These are phyloP conservation scores for Lepidium campestre DNA, from an alignment of 441 rosid genomes.

Conservation along the genomic window DNA sequence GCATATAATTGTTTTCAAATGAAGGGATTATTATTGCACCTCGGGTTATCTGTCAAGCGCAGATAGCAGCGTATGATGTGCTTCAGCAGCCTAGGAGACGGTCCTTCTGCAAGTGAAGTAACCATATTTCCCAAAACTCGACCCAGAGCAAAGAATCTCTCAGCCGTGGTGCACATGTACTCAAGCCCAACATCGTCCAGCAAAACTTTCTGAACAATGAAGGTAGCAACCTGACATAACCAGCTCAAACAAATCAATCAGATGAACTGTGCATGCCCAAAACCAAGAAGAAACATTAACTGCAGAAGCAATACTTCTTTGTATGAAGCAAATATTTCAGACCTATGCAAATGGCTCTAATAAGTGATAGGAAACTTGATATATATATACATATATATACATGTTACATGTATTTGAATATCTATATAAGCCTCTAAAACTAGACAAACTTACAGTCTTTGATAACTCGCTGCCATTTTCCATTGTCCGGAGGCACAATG, in stretches of 20 bases:
- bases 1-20: background rate
- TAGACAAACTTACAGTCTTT: constrained; percentile 61
- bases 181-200: constrained; percentile 87
- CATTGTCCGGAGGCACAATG: constrained; percentile 88
- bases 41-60: constrained; percentile 75
- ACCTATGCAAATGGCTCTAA: background rate
- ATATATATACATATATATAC: background rate
- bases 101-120: constrained; percentile 76
- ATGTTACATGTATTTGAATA: constrained; percentile 2
- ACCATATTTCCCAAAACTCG: constrained; percentile 86
- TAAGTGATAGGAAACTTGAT: constrained; percentile 1
- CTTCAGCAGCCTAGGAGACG: constrained; percentile 76
- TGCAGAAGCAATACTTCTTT: background rate
- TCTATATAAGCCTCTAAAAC: background rate
- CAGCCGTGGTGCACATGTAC: constrained; percentile 84
- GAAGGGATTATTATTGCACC: constrained; percentile 33
- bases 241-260: background rate
- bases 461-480: constrained; percentile 95
- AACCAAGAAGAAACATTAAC: background rate
- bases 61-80: constrained; percentile 91
- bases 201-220: constrained; percentile 85
- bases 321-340: background rate
- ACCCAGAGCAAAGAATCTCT: constrained; percentile 84
- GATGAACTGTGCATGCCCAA: background rate
- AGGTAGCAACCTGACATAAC: constrained; percentile 80